A percentile compares a stretch with the other conserved stretches of the same genome.
Conservation (phyloP, 371 early-diverging fungal species). For the Fennellomyces sp. region DNA sequence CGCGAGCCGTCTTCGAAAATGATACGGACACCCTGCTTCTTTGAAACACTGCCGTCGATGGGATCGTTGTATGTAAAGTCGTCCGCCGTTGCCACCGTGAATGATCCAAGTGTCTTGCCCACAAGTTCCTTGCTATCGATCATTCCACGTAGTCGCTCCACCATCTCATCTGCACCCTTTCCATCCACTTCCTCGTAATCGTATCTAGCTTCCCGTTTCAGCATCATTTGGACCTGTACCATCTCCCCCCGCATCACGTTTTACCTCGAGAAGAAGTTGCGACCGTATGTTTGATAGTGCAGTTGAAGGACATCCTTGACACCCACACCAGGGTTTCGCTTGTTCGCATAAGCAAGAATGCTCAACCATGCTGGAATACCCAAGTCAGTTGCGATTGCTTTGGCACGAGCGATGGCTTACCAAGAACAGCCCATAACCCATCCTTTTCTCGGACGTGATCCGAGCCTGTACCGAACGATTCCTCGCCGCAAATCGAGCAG, state of each 20-base stretch:
- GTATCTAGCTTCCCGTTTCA: conserved; percentile 51
- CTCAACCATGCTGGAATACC: conserved; percentile 84
- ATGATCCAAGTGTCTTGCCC: conserved; percentile 62
- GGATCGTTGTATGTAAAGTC: conserved; percentile 96
- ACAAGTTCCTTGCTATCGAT: conserved; percentile 53
- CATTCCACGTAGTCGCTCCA: conserved; percentile 65
- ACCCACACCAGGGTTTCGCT: conserved; percentile 49
- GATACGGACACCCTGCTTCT: conserved; percentile 91
- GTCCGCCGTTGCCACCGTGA: conserved; percentile 75
- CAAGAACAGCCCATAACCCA: conserved; percentile 95
- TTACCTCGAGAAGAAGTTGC: conserved; percentile 93
- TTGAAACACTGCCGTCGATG: conserved; percentile 85
- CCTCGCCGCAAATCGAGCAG: conserved; percentile 96
- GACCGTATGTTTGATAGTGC: conserved; percentile 87
- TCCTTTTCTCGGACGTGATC: conserved; percentile 99
- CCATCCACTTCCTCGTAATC: conserved; percentile 97
- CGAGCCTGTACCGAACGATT: conserved; percentile 97
- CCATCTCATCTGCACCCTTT: conserved; percentile 80
- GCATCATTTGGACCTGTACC: neutral
- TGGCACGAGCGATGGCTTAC: conserved; percentile 43
- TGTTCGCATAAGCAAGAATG: conserved; percentile 83
- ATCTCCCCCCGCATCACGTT: neutral
- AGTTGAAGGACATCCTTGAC: conserved; percentile 80
- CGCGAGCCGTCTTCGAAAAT: conserved; percentile 91
- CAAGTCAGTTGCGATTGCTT: too few species aligned